phyloP scores from a whole-genome alignment of 768 basidiomycete genomes.

The Tephrocybe sp. region DNA sequence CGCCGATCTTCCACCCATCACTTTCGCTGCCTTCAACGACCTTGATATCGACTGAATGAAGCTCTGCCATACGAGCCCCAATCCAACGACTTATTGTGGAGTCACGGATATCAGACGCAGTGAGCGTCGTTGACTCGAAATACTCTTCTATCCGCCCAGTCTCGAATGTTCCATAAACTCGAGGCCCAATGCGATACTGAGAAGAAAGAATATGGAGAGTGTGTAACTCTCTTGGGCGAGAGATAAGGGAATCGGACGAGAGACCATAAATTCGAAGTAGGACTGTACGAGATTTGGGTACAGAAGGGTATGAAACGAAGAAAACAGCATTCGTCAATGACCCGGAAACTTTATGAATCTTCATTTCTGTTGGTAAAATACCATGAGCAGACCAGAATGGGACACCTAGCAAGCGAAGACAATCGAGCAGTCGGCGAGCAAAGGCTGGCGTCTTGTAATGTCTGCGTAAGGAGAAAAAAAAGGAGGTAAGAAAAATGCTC shows the following conservation, averaged over 20 bases:
- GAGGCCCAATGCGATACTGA: slow-evolving; percentile 83
- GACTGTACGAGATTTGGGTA: slow-evolving; percentile 54
- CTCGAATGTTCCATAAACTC: slow-evolving; percentile 90
- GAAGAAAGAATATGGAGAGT: slow-evolving; percentile 89
- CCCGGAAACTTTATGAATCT: slow-evolving; percentile 82
- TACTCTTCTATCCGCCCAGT: slow-evolving; percentile 97
- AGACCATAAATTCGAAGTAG: slow-evolving; percentile 92
- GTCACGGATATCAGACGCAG: slow-evolving; percentile 74
- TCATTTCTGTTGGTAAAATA: slow-evolving; percentile 46
- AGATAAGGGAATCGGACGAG: slow-evolving; percentile 83
- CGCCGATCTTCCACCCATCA: slow-evolving; percentile 54
- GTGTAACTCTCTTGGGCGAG: slow-evolving; percentile 81
- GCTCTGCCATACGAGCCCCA: slow-evolving; percentile 92
- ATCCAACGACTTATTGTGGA: slow-evolving; percentile 79
- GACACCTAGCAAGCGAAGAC: slow-evolving; percentile 52
- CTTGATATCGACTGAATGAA: slow-evolving; percentile 87
- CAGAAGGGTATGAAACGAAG: slow-evolving; percentile 78
- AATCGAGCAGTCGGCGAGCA: slow-evolving; percentile 49
- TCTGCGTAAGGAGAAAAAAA: slow-evolving; percentile 35
- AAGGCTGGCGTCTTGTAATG: slow-evolving; percentile 63
- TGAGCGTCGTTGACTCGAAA: slow-evolving; percentile 84
- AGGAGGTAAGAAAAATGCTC: slow-evolving; percentile 18
- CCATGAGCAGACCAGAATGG: slow-evolving; percentile 54
- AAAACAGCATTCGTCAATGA: slow-evolving; percentile 95
- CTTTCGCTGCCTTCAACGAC: slow-evolving; percentile 50